Conservation (phyloP, 495 filamentous ascomycete species). For the Apiosordaria backusii region DNA sequence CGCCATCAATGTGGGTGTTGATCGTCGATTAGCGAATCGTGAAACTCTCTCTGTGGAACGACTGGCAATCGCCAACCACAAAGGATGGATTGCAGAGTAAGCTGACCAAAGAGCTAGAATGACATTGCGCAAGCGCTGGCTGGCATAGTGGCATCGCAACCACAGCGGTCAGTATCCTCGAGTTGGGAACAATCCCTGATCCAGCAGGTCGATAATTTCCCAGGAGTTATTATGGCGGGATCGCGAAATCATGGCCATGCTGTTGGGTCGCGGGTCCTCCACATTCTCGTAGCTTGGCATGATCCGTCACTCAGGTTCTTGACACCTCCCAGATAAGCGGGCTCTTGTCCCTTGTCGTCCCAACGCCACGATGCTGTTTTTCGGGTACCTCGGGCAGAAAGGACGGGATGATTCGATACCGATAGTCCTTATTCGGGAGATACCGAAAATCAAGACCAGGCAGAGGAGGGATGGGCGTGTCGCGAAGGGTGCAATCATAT, state of each 20-base stretch:
- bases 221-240: neutral
- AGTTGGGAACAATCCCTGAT: neutral
- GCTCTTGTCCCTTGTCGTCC: neutral
- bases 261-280: neutral
- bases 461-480: neutral
- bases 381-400: neutral
- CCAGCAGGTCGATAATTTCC: neutral
- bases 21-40: neutral
- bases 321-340: conserved; percentile 3
- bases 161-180: neutral
- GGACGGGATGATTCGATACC: neutral
- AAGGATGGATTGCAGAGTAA: neutral
- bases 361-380: neutral
- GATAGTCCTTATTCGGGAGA: neutral
- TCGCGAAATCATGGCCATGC: neutral
- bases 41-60: neutral
- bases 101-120: conserved; percentile 1
- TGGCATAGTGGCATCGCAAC: neutral
- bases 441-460: neutral
- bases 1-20: neutral
- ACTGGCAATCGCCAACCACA: neutral
- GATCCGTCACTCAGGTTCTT: neutral
- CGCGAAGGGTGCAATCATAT: neutral
- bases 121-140: neutral
- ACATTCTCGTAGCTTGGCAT: neutral